Evolutionary conservation across 257 asterid genomes (phyloP).

Genomic region (Linderniella brevidens): DNA sequence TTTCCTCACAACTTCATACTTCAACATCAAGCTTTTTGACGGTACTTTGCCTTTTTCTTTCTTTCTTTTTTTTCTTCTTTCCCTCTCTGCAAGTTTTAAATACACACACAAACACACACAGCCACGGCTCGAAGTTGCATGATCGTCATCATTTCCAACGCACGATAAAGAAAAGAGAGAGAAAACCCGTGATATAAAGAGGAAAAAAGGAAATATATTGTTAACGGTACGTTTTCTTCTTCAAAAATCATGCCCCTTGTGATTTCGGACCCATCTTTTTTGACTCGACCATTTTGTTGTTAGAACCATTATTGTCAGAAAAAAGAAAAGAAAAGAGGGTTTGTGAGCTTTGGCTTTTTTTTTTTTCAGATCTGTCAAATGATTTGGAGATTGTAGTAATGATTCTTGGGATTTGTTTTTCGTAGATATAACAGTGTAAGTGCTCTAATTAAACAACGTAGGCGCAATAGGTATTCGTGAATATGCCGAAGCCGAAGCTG

Average conservation of each 20-base stretch:
- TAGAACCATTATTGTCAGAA: no score
- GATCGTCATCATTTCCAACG: slow-evolving; percentile 16
- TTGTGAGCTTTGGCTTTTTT: slow-evolving; percentile 8
- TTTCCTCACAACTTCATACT: slow-evolving; percentile 7
- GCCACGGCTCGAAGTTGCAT: slow-evolving; percentile 46
- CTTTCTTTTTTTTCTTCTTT: slow-evolving; percentile 29
- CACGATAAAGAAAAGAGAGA: no score
- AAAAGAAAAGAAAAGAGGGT: slow-evolving; percentile 4
- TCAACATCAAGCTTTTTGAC: slow-evolving; percentile 25
- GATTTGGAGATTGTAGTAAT: slow-evolving; percentile 7
- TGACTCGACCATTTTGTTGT: slow-evolving; percentile 23
- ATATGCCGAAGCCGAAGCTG: slow-evolving; percentile 49
- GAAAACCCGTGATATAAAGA: no score
- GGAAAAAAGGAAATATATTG: slow-evolving; percentile 10
- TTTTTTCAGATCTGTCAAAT: slow-evolving; percentile 4
- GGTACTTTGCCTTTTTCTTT: slow-evolving; percentile 16
- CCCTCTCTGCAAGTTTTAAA: slow-evolving; percentile 60
- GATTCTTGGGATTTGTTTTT: slow-evolving; percentile 22
- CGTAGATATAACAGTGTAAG: no score
- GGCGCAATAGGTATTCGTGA: slow-evolving; percentile 9
- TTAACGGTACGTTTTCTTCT: slow-evolving; percentile 40
- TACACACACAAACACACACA: slow-evolving; percentile 21
- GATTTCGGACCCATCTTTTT: slow-evolving; percentile 21
- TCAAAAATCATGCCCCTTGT: no score
- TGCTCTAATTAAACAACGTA: slow-evolving; percentile 1